Evolutionary conservation across 352 stramenopile species (phyloP).

Genomic region (Globisporangium splendens): DNA sequence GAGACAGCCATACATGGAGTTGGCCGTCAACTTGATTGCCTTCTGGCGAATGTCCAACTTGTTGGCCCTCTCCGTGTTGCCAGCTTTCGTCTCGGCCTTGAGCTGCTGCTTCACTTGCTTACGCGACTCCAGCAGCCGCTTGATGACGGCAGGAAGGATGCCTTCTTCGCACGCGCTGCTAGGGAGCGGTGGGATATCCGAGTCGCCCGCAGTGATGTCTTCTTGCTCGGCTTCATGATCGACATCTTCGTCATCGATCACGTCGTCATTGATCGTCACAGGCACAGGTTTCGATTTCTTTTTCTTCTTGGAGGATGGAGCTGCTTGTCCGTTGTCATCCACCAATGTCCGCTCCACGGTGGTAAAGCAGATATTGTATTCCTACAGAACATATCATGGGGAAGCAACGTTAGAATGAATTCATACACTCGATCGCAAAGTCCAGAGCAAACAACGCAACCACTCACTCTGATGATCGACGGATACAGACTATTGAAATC

Average conservation of each 20-base stretch:
- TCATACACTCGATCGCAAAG: not conserved
- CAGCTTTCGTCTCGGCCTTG: slow-evolving; percentile 90
- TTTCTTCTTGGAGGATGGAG: slow-evolving; percentile 36
- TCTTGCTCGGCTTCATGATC: slow-evolving; percentile 64
- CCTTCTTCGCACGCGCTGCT: slow-evolving; percentile 79
- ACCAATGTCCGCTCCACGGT: slow-evolving; percentile 92
- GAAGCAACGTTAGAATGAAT: too few species aligned
- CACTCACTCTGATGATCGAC: slow-evolving; percentile 94
- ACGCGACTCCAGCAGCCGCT: slow-evolving; percentile 96
- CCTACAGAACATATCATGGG: slow-evolving; percentile 49
- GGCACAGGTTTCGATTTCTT: slow-evolving; percentile 54
- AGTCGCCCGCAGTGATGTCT: slow-evolving; percentile 59
- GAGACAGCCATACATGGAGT: slow-evolving; percentile 99
- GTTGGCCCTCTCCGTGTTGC: slow-evolving; percentile 78
- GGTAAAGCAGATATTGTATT: slow-evolving; percentile 99
- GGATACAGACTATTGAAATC: slow-evolving; percentile 99
- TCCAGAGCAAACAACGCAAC: not conserved
- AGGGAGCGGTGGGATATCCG: slow-evolving; percentile 82
- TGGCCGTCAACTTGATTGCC: slow-evolving; percentile 99
- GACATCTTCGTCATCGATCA: slow-evolving; percentile 76
- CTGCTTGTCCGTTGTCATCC: slow-evolving; percentile 35
- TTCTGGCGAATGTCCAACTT: slow-evolving; percentile 99
- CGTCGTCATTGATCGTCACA: slow-evolving; percentile 56
- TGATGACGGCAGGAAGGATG: slow-evolving; percentile 96
- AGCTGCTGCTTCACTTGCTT: slow-evolving; percentile 97